Base-by-base conservation (phyloP, 805 yeast species). In the Pichia thaimueangensis region DNA sequence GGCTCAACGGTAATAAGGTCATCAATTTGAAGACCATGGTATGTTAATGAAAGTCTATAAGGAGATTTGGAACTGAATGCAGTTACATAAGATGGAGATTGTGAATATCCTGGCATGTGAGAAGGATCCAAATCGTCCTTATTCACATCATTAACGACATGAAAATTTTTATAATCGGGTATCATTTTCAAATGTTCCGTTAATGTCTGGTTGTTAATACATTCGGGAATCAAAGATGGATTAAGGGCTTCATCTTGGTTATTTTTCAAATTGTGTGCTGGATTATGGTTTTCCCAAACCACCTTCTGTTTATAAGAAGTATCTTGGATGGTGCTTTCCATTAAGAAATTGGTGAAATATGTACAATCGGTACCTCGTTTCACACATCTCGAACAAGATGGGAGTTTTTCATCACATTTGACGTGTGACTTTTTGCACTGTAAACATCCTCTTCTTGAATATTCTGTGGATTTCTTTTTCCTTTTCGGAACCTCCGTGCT, bases 371-470 rank as follows among this genome's bases (percentile, higher is more conserved):
- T 39, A 2, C 37, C 24, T 30, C 47, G 25, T 27, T 41, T 45
- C 16, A 4, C 3, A 24, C 51, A 49, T 16, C 52, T 24, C 13
- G 36, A 28, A 20, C 52, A 49, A 3, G 15, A 15, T 6, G 51
- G 49, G 9, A 16, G 16, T n/a, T 30, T 25, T 40, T 49, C 51
- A 36, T 49, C 52, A 33, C 52, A 49, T 29, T 49, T 49, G n/a
- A 49, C 27, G 33, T 49, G 52, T 10, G 51, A 27, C 9, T 35
- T 34, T 34, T 49, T 49, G 34, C 52, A 49, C 3, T 41, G 31
- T 1, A 30, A 5, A 35, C 52, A 49, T 4, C 52, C 51, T 19
- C 30, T 33, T 25, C 47, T 38, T 2, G 52, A 49, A 19, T 49
- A 49, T 7, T 34, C 41, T 22, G 39, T 30, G 4, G 37, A 9